These are phyloP conservation scores for Salisapilia sapeloensis DNA, from an alignment of 352 stramenopile species.

Conservation along the genomic window DNA sequence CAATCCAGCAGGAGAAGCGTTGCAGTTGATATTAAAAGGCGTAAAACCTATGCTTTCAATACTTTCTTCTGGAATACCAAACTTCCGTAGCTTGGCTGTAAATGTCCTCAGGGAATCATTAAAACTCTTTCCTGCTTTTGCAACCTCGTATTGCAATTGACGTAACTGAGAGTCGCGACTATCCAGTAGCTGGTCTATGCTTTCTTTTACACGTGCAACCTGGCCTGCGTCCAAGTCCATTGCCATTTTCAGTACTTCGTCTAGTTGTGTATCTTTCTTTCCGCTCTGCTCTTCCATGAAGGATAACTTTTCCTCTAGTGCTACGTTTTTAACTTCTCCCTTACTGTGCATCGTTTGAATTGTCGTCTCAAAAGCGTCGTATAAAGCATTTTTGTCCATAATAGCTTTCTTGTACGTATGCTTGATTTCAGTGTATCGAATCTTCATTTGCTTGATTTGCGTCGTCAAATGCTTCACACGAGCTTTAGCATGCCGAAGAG, in stretches of 20 bases:
- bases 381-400: constrained; percentile 76
- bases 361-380: constrained; percentile 83
- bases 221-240: constrained; percentile 58
- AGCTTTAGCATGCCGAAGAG: constrained; percentile 77
- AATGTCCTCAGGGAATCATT: constrained; percentile 66
- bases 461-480: constrained; percentile 60
- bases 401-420: constrained; percentile 59
- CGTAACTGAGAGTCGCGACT: constrained; percentile 38
- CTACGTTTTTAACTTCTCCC: constrained; percentile 82
- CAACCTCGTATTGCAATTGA: constrained; percentile 38
- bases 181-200: constrained; percentile 40
- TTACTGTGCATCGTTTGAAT: constrained; percentile 83
- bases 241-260: constrained; percentile 52
- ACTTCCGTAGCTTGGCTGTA: constrained; percentile 35
- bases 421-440: constrained; percentile 48
- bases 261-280: constrained; percentile 50
- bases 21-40: constrained; percentile 24
- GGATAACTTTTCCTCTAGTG: constrained; percentile 70
- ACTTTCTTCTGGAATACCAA: constrained; percentile 61
- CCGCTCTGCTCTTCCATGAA: constrained; percentile 57
- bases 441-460: constrained; percentile 44
- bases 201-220: constrained; percentile 45
- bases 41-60: constrained; percentile 50
- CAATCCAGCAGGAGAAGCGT: constrained; percentile 51
- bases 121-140: constrained; percentile 63